Conservation (phyloP, 208 protist genomes). For the Leishmania braziliensis region DNA sequence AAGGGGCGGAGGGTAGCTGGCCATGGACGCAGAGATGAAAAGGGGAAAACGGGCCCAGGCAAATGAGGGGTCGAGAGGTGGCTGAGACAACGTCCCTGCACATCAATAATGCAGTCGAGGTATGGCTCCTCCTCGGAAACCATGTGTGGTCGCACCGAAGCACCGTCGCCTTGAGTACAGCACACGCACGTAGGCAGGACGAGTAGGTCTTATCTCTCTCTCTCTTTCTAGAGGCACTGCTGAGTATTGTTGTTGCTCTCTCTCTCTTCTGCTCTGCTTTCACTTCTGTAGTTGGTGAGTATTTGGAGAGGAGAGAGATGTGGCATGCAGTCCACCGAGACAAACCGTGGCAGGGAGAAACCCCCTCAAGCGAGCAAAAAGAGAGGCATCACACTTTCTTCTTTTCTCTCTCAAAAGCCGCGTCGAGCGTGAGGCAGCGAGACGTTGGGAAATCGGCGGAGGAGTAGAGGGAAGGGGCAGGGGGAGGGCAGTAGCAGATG, state of each 20-base stretch:
- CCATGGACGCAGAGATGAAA: neutral
- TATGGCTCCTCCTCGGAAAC: neutral
- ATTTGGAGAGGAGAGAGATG: neutral
- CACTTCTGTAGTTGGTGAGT: neutral
- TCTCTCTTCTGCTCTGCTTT: neutral
- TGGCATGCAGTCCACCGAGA: neutral
- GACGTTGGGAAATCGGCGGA: neutral
- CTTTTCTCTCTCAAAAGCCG: neutral
- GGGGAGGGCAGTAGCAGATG: neutral
- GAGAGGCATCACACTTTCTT: neutral
- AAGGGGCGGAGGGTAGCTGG: neutral
- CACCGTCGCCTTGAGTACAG: neutral
- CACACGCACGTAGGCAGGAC: neutral
- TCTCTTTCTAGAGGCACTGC: neutral
- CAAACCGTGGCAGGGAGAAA: neutral
- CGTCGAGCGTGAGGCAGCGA: neutral
- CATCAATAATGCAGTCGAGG: neutral
- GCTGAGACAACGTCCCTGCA: neutral
- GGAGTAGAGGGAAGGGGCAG: neutral
- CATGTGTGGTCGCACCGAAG: neutral
- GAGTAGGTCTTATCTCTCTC: neutral
- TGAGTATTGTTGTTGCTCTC: neutral
- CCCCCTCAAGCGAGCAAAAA: neutral
- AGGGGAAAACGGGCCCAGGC: neutral
- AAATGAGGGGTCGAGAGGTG: neutral